Base-by-base conservation (phyloP, 768 basidiomycete genomes). In the Hericium erinaceus region DNA sequence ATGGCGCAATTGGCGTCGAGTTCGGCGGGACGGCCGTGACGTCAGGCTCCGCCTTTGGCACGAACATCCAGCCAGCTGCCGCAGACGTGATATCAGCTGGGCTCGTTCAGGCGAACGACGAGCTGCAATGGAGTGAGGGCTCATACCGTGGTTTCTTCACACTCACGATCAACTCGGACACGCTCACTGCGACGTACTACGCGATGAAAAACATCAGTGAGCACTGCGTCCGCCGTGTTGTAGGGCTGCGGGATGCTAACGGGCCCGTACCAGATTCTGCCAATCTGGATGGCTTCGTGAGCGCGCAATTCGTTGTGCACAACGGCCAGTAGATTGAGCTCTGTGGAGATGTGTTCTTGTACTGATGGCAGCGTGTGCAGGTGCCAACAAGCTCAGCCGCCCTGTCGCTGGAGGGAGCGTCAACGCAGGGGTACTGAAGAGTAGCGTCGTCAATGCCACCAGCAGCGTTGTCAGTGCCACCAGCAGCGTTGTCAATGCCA, bases 11-110 rank as follows among this genome's bases (percentile, higher is more conserved):
- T 51, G 81, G 77, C 15, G 81, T 83, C 12, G 82, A 84, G 68
- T 83, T 83, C 60, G 81, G 80, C 12, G 82, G 83, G 1, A 81
- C 81, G 0, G 80, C 80, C 0, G 83, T 84, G 12, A 78, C 80
- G 0, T 81, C 80, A 1, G 64, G 64, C 4, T 79, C 79, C 13
- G 59, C 77, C 6, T 80, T 82, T 60, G 77, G 79, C 13, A 58
- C 67, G 10, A 69, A 69, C 20, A 72, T 77, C 52, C 56, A 65
- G 9, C 75, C 77, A 16, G 68, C 61, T 4, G 67, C 69, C 8
- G 75, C 77, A 16, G 70, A 79, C 58, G 61, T 64, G 9, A 67
- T 74, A 15, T 78, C 77, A 6, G 59, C 62, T 13, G 50, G 58
- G 13, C 66, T 77, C 28, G 75, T 80, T 12, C 66, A 60, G 15